Percentiles rank a stretch among this genome's conserved stretches.
Conservation (phyloP, 2,329 filamentous ascomycete species). For the Cryphonectria radicalis region DNA sequence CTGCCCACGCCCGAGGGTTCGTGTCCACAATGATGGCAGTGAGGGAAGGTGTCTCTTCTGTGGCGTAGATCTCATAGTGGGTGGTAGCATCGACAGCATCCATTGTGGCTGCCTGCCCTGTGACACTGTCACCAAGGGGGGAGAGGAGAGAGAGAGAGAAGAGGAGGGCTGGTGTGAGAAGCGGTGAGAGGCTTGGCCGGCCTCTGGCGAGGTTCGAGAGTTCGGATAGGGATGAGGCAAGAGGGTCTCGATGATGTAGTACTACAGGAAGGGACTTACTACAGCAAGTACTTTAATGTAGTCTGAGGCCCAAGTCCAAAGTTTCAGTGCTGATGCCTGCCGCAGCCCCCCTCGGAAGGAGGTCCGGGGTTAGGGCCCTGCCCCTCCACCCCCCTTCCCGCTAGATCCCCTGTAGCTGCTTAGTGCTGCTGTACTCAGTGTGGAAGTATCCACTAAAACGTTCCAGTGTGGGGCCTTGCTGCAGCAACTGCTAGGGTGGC, state of each 20-base stretch:
- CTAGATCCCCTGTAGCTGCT: slow-evolving; percentile 1
- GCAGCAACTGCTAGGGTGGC: background rate
- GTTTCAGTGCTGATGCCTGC: background rate
- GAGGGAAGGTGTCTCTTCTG: slow-evolving; percentile 73
- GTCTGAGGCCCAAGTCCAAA: background rate
- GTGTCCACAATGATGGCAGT: slow-evolving; percentile 93
- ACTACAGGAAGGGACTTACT: background rate
- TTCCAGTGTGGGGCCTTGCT: background rate
- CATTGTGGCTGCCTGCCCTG: slow-evolving; percentile 45
- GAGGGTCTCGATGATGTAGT: background rate
- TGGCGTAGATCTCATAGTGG: slow-evolving; percentile 60
- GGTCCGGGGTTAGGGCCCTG: background rate
- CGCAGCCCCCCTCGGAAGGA: background rate
- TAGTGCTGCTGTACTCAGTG: background rate
- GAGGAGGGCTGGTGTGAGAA: background rate
- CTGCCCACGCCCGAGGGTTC: slow-evolving; percentile 88
- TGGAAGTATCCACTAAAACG: slow-evolving; percentile 12
- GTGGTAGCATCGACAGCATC: slow-evolving; percentile 61
- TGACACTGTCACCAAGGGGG: slow-evolving; percentile 14
- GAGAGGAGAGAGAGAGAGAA: background rate
- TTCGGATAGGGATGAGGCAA: background rate
- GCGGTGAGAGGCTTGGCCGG: background rate
- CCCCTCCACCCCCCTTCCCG: background rate
- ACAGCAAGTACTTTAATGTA: background rate
- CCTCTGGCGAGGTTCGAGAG: background rate